phyloP scores from a whole-genome alignment of 192 early-diverging fungal genomes.

The Coemansia aciculifera region DNA sequence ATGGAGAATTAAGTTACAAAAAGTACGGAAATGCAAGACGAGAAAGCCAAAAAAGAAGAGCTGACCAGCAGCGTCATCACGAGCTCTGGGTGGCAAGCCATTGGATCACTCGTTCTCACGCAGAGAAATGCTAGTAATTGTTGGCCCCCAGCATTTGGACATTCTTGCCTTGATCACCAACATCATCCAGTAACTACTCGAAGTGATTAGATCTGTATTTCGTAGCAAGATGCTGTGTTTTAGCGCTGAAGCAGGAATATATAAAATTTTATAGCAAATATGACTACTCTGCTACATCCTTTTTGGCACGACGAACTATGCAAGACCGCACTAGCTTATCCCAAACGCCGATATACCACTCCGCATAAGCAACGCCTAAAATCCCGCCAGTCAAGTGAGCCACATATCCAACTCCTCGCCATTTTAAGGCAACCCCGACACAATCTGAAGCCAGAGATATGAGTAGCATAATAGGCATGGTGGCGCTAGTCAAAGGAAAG shows the following conservation, averaged over 20 bases:
- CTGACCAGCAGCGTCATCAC: not conserved
- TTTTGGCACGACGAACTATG: not conserved
- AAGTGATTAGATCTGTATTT: not conserved
- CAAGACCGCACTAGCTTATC: not conserved
- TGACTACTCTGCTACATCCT: not conserved
- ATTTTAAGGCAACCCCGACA: slow-evolving; percentile 66
- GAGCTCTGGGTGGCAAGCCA: not conserved
- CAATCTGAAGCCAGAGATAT: slow-evolving; percentile 68
- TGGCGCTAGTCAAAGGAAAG: slow-evolving; percentile 55
- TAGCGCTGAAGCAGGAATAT: not conserved
- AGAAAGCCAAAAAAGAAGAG: not conserved
- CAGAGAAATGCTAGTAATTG: not conserved
- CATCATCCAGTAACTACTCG: not conserved
- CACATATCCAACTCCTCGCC: slow-evolving; percentile 76
- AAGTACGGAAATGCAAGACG: slow-evolving; percentile 1
- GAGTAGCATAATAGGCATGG: slow-evolving; percentile 62
- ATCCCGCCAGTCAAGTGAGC: slow-evolving; percentile 68
- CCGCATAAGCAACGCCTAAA: slow-evolving; percentile 59
- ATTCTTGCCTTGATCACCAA: not conserved
- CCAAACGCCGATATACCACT: slow-evolving; percentile 49
- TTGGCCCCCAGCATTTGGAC: not conserved
- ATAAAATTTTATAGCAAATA: not conserved
- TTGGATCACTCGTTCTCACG: not conserved
- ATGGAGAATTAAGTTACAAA: not conserved
- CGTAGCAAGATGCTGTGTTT: not conserved